Percentiles rank a stretch among this genome's conserved stretches.
These are phyloP conservation scores for Phoenix roebelenii DNA, from an alignment of 176 grass and related monocot species.

Conservation along the genomic window DNA sequence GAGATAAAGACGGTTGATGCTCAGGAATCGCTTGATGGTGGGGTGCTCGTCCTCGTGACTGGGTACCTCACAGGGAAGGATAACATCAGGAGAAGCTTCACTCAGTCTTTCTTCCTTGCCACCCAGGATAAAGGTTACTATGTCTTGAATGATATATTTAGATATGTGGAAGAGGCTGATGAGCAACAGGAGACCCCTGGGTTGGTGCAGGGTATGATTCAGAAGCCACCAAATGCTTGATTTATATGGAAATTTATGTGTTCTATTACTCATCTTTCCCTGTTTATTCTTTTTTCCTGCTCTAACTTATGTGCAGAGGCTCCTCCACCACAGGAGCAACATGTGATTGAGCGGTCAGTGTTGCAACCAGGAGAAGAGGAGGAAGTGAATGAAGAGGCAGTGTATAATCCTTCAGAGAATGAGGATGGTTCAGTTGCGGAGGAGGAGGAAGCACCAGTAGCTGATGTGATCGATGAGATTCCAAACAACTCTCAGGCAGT, in stretches of 20 bases:
- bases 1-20: constrained; percentile 85
- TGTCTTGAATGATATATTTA: no score
- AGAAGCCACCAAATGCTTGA: neutral
- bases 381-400: constrained; percentile 32
- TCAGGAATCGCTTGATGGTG: constrained; percentile 67
- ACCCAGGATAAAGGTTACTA: no score
- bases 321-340: constrained; percentile 11
- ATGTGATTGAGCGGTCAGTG: constrained; percentile 2
- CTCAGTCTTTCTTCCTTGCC: no score
- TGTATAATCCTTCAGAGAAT: constrained; percentile 51
- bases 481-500: constrained; percentile 23
- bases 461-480: constrained; percentile 53
- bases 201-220: constrained; percentile 29
- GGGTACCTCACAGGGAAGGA: constrained; percentile 48
- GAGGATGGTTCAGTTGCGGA: constrained; percentile 26
- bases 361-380: constrained; percentile 22
- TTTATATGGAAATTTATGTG: neutral
- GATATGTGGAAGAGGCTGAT: constrained; percentile 28
- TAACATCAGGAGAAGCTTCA: constrained; percentile 41
- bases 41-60: constrained; percentile 89
- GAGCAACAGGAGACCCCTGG: constrained; percentile 6
- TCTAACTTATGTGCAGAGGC: neutral
- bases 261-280: no score
- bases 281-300: no score
- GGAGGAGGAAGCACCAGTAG: constrained; percentile 43